These are phyloP conservation scores for Schizopora paradoxa DNA, from an alignment of 1,284 basidiomycete species.

Conservation along the genomic window DNA sequence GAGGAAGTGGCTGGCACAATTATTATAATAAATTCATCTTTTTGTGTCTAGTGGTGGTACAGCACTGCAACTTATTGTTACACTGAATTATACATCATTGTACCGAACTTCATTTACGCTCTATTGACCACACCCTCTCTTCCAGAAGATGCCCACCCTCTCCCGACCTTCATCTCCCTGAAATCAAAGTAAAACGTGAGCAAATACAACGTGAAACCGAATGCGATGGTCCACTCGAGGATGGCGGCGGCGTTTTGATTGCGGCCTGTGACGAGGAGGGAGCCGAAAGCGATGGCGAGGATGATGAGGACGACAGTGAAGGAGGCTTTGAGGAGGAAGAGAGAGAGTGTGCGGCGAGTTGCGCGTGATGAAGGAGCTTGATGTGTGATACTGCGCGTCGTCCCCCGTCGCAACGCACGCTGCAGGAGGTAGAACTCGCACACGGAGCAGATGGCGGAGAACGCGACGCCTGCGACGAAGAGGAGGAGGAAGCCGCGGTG, in stretches of 20 bases:
- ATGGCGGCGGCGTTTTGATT: slow-evolving; percentile 50
- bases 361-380: neutral
- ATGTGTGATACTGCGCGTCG: neutral
- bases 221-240: slow-evolving; percentile 67
- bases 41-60: no score
- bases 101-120: no score
- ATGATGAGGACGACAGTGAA: slow-evolving; percentile 53
- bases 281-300: slow-evolving; percentile 57
- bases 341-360: no score
- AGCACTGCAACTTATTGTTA: no score
- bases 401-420: neutral
- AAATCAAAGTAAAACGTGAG: slow-evolving; percentile 65
- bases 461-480: slow-evolving; percentile 55
- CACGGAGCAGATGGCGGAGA: slow-evolving; percentile 68
- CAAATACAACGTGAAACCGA: slow-evolving; percentile 67
- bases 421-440: slow-evolving; percentile 43
- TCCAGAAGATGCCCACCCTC: no score
- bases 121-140: no score
- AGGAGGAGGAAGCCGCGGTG: slow-evolving; percentile 61
- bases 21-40: no score
- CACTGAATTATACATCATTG: no score
- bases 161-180: no score
- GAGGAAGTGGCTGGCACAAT: no score
- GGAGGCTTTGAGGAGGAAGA: slow-evolving; percentile 57
- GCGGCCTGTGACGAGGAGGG: slow-evolving; percentile 41